Conservation (phyloP, 129 eudicot species). For the Glebionis coronaria region DNA sequence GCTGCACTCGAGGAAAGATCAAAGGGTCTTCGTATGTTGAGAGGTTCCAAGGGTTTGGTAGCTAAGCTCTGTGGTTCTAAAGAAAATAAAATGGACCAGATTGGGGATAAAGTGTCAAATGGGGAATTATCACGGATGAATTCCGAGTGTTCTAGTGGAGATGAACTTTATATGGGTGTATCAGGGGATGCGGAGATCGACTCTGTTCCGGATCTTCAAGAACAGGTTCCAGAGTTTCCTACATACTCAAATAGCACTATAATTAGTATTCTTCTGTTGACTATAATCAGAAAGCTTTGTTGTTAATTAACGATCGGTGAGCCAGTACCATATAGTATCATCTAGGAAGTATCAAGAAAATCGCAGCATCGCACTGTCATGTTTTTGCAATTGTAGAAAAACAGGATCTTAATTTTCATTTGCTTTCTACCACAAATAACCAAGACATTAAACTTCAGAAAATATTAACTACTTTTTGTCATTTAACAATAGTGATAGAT, state of each 20-base stretch:
- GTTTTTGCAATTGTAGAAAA: no score
- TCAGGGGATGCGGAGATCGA: constrained; percentile 51
- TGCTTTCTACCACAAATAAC: no score
- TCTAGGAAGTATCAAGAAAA: no score
- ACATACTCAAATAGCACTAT: background rate
- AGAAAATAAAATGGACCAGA: constrained; percentile 44
- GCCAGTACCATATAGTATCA: no score
- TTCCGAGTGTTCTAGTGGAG: constrained; percentile 44
- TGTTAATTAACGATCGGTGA: background rate
- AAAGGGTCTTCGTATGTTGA: constrained; percentile 54
- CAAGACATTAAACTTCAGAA: no score
- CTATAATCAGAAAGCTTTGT: background rate
- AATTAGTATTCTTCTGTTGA: background rate
- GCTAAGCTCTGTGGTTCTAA: background rate
- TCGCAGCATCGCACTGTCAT: no score
- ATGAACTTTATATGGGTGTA: constrained; percentile 39
- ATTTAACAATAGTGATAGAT: no score
- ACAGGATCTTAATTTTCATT: no score
- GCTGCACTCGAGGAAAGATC: constrained; percentile 84
- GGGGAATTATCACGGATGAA: constrained; percentile 44
- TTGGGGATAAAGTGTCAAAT: constrained; percentile 30
- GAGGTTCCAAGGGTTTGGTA: constrained; percentile 35
- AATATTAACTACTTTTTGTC: no score
- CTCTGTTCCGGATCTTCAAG: constrained; percentile 79
- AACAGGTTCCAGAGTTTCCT: constrained; percentile 56